Conservation (phyloP, 2,329 filamentous ascomycete species). For the Phialophora tarda region DNA sequence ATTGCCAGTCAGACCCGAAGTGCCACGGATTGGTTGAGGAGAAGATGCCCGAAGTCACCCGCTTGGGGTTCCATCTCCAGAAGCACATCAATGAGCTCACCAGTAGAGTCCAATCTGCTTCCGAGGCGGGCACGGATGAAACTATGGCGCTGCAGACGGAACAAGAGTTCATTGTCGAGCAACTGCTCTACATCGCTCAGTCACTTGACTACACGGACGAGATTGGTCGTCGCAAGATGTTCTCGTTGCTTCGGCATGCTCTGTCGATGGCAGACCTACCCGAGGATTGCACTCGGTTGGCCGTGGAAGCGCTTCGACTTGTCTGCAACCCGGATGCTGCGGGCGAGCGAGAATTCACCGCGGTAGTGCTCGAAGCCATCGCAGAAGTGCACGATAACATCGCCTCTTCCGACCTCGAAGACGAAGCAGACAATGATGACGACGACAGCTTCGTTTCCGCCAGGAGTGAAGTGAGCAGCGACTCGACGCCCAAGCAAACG, state of each 20-base stretch:
- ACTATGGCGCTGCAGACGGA: conserved; percentile 70
- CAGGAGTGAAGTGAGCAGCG: conserved; percentile 76
- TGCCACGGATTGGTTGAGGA: conserved; percentile 81
- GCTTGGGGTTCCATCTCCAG: conserved; percentile 84
- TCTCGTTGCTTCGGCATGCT: conserved; percentile 82
- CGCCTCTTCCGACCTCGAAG: conserved; percentile 49
- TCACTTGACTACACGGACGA: conserved; percentile 98
- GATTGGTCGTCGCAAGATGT: conserved; percentile 94
- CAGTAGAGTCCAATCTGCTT: conserved; percentile 42
- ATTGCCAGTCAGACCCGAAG: conserved; percentile 78
- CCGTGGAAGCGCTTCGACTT: conserved; percentile 77
- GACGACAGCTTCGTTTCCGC: conserved; percentile 94
- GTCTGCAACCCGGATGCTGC: conserved; percentile 71
- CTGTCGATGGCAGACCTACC: conserved; percentile 85
- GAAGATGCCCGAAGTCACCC: conserved; percentile 93
- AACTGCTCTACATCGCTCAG: conserved; percentile 87
- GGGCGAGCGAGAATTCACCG: conserved; percentile 57
- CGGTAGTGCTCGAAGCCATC: conserved; percentile 80
- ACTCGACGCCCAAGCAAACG: conserved; percentile 41
- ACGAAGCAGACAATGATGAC: conserved; percentile 58
- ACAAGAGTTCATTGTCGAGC: conserved; percentile 93
- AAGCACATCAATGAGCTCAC: conserved; percentile 69
- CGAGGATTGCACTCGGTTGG: conserved; percentile 89
- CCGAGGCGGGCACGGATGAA: conserved; percentile 71
- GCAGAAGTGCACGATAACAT: conserved; percentile 97